Conservation (phyloP, 225 moss, liverwort and hornwort species). For the Pleurozium schreberi region DNA sequence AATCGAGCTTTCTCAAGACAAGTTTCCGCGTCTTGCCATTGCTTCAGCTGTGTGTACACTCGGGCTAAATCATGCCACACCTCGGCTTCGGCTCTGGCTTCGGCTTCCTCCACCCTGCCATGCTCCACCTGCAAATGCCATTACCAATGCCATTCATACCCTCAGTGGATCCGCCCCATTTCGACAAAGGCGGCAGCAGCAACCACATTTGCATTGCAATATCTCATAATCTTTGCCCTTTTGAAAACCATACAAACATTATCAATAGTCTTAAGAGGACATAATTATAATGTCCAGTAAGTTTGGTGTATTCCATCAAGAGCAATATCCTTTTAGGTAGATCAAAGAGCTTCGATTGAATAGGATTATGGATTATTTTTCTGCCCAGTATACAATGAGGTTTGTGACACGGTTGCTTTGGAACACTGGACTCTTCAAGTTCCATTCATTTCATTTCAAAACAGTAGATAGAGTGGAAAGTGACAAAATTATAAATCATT, state of each 20-base stretch:
- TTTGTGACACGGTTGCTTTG: background rate
- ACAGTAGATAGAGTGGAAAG: background rate
- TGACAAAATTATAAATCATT: background rate
- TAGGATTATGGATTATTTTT: background rate
- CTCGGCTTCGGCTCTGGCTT: constrained; percentile 67
- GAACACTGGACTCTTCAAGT: background rate
- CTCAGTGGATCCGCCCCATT: background rate
- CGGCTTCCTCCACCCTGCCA: constrained; percentile 45
- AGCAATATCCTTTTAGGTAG: background rate
- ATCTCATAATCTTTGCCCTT: background rate
- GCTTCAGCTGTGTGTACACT: constrained; percentile 69
- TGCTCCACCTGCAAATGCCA: constrained; percentile 21
- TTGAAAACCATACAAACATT: background rate
- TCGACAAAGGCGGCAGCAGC: background rate
- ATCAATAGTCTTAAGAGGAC: background rate
- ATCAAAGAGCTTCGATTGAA: background rate
- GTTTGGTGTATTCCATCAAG: background rate
- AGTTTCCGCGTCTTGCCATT: constrained; percentile 71
- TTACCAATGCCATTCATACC: background rate
- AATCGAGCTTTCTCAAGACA: constrained; percentile 79
- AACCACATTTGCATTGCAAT: background rate
- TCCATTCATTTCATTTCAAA: background rate
- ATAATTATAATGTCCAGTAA: background rate
- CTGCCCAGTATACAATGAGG: background rate
- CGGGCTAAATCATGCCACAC: constrained; percentile 86